phyloP scores from a whole-genome alignment of 192 early-diverging fungal species.

The Martensiomyces pterosporus region DNA sequence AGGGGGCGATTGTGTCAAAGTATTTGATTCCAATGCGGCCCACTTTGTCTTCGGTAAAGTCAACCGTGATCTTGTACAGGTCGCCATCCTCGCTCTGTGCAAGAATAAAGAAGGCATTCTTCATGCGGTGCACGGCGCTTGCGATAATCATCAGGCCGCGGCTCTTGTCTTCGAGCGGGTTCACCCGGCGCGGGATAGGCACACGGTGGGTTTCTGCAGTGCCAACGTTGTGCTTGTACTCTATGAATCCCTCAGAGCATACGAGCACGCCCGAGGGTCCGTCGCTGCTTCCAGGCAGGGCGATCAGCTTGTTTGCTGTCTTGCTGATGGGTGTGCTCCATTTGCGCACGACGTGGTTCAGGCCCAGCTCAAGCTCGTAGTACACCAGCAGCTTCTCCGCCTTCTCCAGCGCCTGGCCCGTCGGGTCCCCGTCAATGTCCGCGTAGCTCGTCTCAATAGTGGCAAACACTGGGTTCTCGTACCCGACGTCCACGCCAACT shows the following conservation, averaged over 20 bases:
- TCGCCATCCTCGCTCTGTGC: conserved; percentile 91
- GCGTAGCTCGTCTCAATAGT: conserved; percentile 82
- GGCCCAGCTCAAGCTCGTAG: conserved; percentile 96
- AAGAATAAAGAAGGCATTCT: conserved; percentile 83
- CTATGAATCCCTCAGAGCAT: conserved; percentile 85
- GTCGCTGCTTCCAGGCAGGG: conserved; percentile 73
- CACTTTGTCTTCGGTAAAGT: conserved; percentile 59
- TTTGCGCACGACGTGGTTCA: conserved; percentile 97
- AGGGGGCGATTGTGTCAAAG: conserved; percentile 90
- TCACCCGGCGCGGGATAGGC: conserved; percentile 76
- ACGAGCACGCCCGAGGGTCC: conserved; percentile 98
- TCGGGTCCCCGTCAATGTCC: conserved; percentile 74
- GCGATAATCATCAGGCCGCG: conserved; percentile 76
- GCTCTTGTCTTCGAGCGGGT: conserved; percentile 59
- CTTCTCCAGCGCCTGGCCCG: conserved; percentile 64
- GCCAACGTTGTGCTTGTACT: conserved; percentile 73
- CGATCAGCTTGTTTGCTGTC: conserved; percentile 76
- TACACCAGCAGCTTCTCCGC: conserved; percentile 83
- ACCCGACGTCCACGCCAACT: conserved; percentile 94
- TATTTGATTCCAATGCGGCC: conserved; percentile 81
- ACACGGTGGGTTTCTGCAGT: conserved; percentile 55
- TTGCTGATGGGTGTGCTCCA: conserved; percentile 82
- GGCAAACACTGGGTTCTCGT: conserved; percentile 98
- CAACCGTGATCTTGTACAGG: conserved; percentile 88
- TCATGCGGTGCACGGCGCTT: conserved; percentile 86